Base-by-base conservation (phyloP, 1,284 basidiomycete species). In the Cryptococcus jaspeensis region DNA sequence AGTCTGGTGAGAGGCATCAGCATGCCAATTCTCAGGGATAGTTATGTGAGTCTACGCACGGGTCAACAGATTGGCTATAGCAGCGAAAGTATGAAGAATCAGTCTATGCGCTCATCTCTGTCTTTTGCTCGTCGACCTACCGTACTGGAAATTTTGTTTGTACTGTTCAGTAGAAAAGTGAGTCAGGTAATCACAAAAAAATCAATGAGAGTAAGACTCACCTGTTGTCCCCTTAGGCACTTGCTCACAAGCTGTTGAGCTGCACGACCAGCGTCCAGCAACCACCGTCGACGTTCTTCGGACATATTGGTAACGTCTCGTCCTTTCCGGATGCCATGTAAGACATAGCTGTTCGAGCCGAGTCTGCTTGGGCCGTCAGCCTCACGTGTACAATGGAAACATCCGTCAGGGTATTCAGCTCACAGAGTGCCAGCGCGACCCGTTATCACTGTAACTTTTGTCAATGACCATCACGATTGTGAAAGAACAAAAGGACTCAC, bases 291-390 rank as follows among this genome's bases (percentile, higher is more conserved):
- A 3, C 68, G 55, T 39, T 65, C 55, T 43, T 63, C 62, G 0
- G 66, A 59, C 23, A 73, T 55, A 9, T 51, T 49, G 1, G 60
- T 51, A 1, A 71, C 62, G 51, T 71, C 68, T 7, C 60, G 50
- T n/a, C 62, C 60, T 11, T 55, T 64, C 11, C 66, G 62, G 1
- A 71, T 59, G 6, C 63, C 64, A 47, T 70, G 66, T 5, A 73
- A 53, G 20, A 73, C 60, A 12, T 64, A 63, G 13, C 65, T 62
- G 58, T 73, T 73, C 18, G 66, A 63, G 39, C 61, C 61, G 23
- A 73, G 60, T 22, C 64, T 63, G 35, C 9, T 4, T 32, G 9
- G 23, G 23, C 16, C 6, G 8, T 53, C 32, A 51, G 48, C 28
- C 18, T 46, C n/a, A n/a, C n/a, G n/a, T n/a, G n/a, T n/a, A n/a